Evolutionary conservation across 108 stramenopile genomes (phyloP), one percentile per base, ranked within the genome.

Genomic region (Halocafeteria seosinensis): DNA sequence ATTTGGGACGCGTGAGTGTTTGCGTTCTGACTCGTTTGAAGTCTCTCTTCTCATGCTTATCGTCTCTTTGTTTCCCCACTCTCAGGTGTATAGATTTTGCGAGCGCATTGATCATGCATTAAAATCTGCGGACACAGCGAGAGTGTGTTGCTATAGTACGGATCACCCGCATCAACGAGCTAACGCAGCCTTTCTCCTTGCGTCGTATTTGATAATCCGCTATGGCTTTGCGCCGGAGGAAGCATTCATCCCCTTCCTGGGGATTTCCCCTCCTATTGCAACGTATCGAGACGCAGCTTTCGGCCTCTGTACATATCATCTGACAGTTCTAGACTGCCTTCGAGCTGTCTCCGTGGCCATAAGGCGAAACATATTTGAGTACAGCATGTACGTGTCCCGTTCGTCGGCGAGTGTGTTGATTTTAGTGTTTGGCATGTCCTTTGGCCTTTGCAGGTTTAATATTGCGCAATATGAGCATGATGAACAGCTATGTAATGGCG

Each of bases 221-320:
- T 27, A 11, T 24, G 27, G 47, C 5, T 0, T 0, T n/a, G 11
- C 51, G 0, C 50, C 55, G 17, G 55, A 59, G 1, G 27, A 9
- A 0, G 64, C 71, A 17, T 65, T 55, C 61, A 27, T 35, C 25
- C 71, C 64, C 24, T 65, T 71, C 61, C 9, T 63, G 8, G 64
- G 64, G 12, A 58, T 57, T 13, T 0, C n/a, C 13, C 71, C 52
- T 21, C 36, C 61, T n/a, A 55, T 66, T 8, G 13, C 34, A 12
- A 30, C 71, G 1, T 66, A 67, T 28, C 65, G 71, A 1, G 71
- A 71, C 47, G 71, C 71, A 27, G 64, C 57, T 34, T 71, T 71
- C 53, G 63, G 71, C 31, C 35, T 71, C n/a, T 65, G 64, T 61
- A 60, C 65, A 24, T 71, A 25, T 47, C 53, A 57, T 42, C 28